Percentiles rank a stretch among this genome's conserved stretches.
Conservation (phyloP, 768 basidiomycete species). For the Roridomyces roridus region DNA sequence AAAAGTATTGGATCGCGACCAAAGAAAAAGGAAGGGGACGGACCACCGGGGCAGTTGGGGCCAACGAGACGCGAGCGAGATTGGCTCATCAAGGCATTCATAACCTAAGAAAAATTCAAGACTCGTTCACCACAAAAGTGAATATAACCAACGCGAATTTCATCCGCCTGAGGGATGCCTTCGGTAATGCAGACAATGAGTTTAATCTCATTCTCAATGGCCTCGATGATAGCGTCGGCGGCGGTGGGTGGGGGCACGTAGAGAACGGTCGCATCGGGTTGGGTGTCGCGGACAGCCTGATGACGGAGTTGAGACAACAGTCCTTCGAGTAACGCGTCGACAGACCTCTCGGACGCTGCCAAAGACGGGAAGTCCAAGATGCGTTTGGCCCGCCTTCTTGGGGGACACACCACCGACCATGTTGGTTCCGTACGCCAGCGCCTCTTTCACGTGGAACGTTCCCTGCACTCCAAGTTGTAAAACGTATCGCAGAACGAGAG, state of each 20-base stretch:
- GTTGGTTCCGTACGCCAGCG: constrained; percentile 92
- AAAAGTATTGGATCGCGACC: background rate
- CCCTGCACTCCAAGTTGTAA: constrained; percentile 57
- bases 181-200: constrained; percentile 99
- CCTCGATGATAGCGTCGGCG: constrained; percentile 97
- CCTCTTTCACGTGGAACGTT: constrained; percentile 95
- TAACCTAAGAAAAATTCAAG: constrained; percentile 59
- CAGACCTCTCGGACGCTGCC: constrained; percentile 89
- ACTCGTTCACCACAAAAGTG: background rate
- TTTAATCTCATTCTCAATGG: constrained; percentile 97
- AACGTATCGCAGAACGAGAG: background rate
- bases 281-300: constrained; percentile 84
- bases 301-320: constrained; percentile 9
- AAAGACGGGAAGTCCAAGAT: constrained; percentile 94
- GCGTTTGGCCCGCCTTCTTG: constrained; percentile 94
- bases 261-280: constrained; percentile 94
- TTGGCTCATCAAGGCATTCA: constrained; percentile 93
- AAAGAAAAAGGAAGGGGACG: constrained; percentile 17
- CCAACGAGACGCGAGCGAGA: constrained; percentile 95
- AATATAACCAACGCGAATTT: constrained; percentile 73
- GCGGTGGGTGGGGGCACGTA: constrained; percentile 98
- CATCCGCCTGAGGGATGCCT: constrained; percentile 97
- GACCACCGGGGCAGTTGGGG: constrained; percentile 93
- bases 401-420: constrained; percentile 99
- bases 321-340: constrained; percentile 8